phyloP scores from a whole-genome alignment of 257 asterid genomes.

The Petunia axillaris region DNA sequence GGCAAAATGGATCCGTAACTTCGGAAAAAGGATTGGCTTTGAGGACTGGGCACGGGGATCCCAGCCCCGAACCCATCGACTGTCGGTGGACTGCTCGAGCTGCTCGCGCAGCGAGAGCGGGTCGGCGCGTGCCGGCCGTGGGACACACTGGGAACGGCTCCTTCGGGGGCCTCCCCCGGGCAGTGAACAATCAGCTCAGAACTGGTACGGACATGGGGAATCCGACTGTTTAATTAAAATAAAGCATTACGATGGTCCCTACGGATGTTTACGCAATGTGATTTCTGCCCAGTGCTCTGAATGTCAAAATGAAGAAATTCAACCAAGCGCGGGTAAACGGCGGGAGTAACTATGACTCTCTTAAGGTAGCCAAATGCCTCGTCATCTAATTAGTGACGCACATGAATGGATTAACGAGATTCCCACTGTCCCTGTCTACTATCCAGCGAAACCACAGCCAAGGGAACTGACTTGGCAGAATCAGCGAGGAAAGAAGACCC shows the following conservation, averaged over 20 bases:
- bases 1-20: not conserved
- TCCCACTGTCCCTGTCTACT: conserved; percentile 24
- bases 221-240: no score
- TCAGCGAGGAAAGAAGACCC: conserved; percentile 73
- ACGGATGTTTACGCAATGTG: no score
- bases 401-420: conserved; percentile 40
- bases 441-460: conserved; percentile 16
- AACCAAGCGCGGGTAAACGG: conserved; percentile 47
- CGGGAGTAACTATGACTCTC: conserved; percentile 55
- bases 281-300: no score
- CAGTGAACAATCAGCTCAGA: not conserved
- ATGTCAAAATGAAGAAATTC: conserved; percentile 42
- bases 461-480: conserved; percentile 23
- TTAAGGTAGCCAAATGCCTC: conserved; percentile 62
- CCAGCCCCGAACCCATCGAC: conserved; percentile 25
- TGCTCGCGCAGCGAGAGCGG: conserved; percentile 24
- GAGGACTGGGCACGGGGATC: not conserved
- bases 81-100: conserved; percentile 27
- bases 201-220: not conserved
- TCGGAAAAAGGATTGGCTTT: no score
- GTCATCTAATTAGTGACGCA: conserved; percentile 55
- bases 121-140: conserved; percentile 10
- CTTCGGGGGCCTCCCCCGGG: conserved; percentile 12
- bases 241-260: no score
- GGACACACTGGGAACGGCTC: not conserved